A percentile compares a stretch with the other conserved stretches of the same genome.
phyloP scores from a whole-genome alignment of 2,329 filamentous ascomycete genomes.

The Bimuria novae-zelandiae region DNA sequence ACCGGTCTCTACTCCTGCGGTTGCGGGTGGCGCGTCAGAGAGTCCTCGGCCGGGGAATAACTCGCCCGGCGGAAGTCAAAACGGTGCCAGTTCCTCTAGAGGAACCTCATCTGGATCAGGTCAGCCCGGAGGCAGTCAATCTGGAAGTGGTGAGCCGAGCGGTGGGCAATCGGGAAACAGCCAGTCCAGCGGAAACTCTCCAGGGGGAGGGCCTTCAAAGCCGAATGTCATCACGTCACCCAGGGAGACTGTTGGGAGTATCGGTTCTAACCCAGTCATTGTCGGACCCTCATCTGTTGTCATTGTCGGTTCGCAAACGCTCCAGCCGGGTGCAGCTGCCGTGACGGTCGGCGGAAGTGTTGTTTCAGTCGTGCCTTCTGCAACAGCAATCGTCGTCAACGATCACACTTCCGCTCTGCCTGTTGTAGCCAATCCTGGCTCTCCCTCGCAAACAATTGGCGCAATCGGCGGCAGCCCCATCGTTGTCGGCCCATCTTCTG shows the following conservation, averaged over 20 bases:
- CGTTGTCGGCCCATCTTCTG: constrained; percentile 37
- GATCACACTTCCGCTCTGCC: constrained; percentile 30
- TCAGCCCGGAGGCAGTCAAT: neutral
- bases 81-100: neutral
- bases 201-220: constrained; percentile 14
- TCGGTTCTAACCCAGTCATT: constrained; percentile 36
- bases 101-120: neutral
- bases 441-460: constrained; percentile 38
- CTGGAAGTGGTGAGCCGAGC: constrained; percentile 1
- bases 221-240: neutral
- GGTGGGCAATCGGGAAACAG: constrained; percentile 3
- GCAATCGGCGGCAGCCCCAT: constrained; percentile 35
- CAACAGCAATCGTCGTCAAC: constrained; percentile 43
- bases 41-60: neutral
- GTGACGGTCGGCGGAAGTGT: constrained; percentile 44
- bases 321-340: constrained; percentile 40
- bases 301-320: constrained; percentile 40
- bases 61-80: neutral
- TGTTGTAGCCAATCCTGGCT: constrained; percentile 22
- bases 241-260: constrained; percentile 28
- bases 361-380: constrained; percentile 42
- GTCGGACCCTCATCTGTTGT: constrained; percentile 42
- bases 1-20: neutral
- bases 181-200: constrained; percentile 16
- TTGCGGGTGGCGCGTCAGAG: neutral